These are phyloP conservation scores for Parietichytrium sp. DNA, from an alignment of 108 stramenopile genomes.

Conservation along the genomic window DNA sequence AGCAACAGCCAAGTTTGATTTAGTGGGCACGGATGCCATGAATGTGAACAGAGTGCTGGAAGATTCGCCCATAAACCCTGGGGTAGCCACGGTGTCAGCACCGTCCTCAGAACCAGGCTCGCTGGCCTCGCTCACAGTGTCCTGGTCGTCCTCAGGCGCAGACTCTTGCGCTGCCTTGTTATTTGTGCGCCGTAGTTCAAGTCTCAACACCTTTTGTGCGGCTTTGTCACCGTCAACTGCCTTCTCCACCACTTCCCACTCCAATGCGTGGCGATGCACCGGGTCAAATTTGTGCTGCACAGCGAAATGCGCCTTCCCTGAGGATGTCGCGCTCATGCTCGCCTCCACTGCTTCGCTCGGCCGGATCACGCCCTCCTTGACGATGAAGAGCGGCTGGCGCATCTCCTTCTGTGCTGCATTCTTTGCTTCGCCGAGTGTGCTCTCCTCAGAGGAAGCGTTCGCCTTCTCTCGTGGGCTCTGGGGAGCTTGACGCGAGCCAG, in stretches of 20 bases:
- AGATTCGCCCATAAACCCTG: not conserved
- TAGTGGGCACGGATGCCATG: not conserved
- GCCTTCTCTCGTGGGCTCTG: not conserved
- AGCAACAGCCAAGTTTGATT: not conserved
- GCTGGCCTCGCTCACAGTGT: not conserved
- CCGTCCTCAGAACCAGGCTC: not conserved
- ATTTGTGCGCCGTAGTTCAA: too few relatives aligned
- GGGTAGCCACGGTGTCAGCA: not conserved
- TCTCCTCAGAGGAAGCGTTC: not conserved
- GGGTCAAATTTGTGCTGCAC: not conserved
- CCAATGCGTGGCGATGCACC: not conserved
- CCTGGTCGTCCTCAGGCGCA: not conserved
- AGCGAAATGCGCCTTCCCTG: too few relatives aligned
- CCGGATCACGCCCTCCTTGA: too few relatives aligned
- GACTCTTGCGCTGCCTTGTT: not conserved
- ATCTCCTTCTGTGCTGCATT: too few relatives aligned
- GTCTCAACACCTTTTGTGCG: not conserved
- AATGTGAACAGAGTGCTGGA: not conserved
- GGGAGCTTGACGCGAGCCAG: not conserved
- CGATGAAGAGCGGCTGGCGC: too few relatives aligned
- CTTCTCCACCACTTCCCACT: not conserved
- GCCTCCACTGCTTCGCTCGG: too few relatives aligned
- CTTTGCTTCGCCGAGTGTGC: too few relatives aligned
- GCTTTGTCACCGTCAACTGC: not conserved
- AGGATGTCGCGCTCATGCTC: too few relatives aligned